phyloP scores from a whole-genome alignment of 208 protist genomes.

The Vickermania ingenoplastis region DNA sequence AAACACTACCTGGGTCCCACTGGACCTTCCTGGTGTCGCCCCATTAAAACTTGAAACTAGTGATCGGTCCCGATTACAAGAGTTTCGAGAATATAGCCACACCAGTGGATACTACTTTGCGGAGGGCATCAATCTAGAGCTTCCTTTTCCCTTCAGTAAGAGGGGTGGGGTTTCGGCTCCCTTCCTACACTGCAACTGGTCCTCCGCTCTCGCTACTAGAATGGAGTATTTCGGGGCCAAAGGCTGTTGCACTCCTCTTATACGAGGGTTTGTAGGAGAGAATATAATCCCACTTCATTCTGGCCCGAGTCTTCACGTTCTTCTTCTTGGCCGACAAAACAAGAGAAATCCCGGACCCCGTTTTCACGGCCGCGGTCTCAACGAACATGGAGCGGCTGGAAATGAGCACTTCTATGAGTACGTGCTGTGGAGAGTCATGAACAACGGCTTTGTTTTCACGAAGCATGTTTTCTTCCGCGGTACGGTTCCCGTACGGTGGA shows the following conservation, averaged over 20 bases:
- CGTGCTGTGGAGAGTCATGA: slow-evolving; percentile 47
- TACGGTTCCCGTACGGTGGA: slow-evolving; percentile 81
- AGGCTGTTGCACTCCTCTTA: slow-evolving; percentile 44
- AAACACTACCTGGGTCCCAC: slow-evolving; percentile 64
- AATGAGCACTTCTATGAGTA: slow-evolving; percentile 87
- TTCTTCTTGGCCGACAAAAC: slow-evolving; percentile 68
- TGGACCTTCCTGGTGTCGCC: slow-evolving; percentile 47
- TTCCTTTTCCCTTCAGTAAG: slow-evolving; percentile 66
- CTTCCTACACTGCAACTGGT: slow-evolving; percentile 73
- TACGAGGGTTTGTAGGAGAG: slow-evolving; percentile 67
- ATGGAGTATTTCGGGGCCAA: slow-evolving; percentile 14
- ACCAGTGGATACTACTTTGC: slow-evolving; percentile 79
- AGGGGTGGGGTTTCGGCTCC: slow-evolving; percentile 11
- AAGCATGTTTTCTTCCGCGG: slow-evolving; percentile 66
- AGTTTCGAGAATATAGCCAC: slow-evolving; percentile 64
- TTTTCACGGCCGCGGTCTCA: slow-evolving; percentile 74
- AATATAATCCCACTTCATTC: slow-evolving; percentile 30
- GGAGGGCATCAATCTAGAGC: slow-evolving; percentile 52
- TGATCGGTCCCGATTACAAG: slow-evolving; percentile 43
- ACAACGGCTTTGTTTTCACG: slow-evolving; percentile 11
- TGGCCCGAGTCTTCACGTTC: slow-evolving; percentile 35
- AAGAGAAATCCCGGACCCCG: slow-evolving; percentile 75
- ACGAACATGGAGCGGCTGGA: slow-evolving; percentile 56
- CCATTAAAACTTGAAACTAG: slow-evolving; percentile 28
- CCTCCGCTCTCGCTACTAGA: slow-evolving; percentile 36